Conservation (phyloP, 2,329 filamentous ascomycete species). For the Leptographium flavum region DNA sequence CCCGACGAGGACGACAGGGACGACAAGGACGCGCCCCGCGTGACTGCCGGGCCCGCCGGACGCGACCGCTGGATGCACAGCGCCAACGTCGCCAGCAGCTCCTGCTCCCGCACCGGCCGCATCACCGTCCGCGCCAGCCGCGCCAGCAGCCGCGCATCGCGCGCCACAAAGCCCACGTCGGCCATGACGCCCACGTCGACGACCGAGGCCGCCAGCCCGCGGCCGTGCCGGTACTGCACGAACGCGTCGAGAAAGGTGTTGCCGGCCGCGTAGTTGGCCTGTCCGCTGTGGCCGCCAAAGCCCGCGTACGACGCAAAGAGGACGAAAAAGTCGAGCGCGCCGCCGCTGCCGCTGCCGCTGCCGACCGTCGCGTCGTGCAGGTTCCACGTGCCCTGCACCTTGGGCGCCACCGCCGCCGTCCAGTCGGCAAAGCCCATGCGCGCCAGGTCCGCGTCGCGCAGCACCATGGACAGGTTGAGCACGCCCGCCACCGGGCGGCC, state of each 20-base stretch:
- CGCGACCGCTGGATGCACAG: too few species aligned
- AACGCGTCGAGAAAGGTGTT: conserved; percentile 27
- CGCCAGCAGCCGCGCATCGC: conserved; percentile 29
- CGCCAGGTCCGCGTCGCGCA: conserved; percentile 26
- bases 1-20: too few species aligned
- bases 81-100: too few species aligned
- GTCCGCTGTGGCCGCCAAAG: conserved; percentile 14
- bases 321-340: conserved; percentile 29
- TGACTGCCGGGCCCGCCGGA: too few species aligned
- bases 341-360: background rate
- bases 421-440: conserved; percentile 36
- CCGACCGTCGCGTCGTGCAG: conserved; percentile 1
- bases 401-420: conserved; percentile 31
- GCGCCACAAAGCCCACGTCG: conserved; percentile 34
- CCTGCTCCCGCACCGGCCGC: too few species aligned
- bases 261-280: conserved; percentile 24
- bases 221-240: conserved; percentile 20
- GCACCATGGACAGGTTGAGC: conserved; percentile 29
- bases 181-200: conserved; percentile 39
- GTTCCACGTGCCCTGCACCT: conserved; percentile 20
- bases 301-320: conserved; percentile 28
- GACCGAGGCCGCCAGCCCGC: conserved; percentile 22
- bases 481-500: too few species aligned
- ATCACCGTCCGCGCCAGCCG: conserved; percentile 17
- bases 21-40: too few species aligned